Percentiles rank a stretch among this genome's conserved stretches.
These are phyloP conservation scores for Neurospora sp. DNA, from an alignment of 495 filamentous ascomycete genomes.

Conservation along the genomic window DNA sequence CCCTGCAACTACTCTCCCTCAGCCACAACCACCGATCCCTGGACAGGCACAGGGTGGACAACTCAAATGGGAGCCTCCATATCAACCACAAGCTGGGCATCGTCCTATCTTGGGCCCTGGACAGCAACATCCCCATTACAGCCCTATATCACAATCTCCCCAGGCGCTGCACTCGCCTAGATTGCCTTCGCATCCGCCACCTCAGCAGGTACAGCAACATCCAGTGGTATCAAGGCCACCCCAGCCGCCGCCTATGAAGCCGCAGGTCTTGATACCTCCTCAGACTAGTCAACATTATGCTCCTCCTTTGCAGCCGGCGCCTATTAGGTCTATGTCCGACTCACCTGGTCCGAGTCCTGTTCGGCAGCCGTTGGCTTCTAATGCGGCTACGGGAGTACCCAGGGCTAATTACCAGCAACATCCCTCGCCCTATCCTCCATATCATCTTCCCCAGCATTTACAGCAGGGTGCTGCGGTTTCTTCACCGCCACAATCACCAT, in stretches of 20 bases:
- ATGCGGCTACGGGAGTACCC: not conserved
- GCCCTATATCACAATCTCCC: constrained; percentile 7
- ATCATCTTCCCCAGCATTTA: constrained; percentile 7
- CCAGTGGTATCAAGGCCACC: constrained; percentile 13
- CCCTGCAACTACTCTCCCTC: constrained; percentile 8
- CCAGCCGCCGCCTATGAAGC: constrained; percentile 16
- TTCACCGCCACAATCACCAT: constrained; percentile 20
- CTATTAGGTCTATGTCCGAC: constrained; percentile 7
- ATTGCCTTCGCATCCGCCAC: constrained; percentile 9
- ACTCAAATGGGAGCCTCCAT: constrained; percentile 42
- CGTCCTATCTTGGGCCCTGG: not conserved
- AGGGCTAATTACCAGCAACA: constrained; percentile 10
- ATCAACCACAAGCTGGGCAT: constrained; percentile 24
- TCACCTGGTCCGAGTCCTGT: not conserved
- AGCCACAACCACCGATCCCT: not conserved
- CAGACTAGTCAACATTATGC: constrained; percentile 28
- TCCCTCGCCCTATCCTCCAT: constrained; percentile 7
- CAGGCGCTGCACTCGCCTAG: constrained; percentile 9
- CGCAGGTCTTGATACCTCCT: constrained; percentile 28
- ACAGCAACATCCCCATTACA: constrained; percentile 17
- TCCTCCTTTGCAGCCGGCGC: constrained; percentile 22
- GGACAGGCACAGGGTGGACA: constrained; percentile 6
- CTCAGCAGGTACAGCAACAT: constrained; percentile 10
- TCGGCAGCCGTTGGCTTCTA: constrained; percentile 5
- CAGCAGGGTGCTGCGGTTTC: constrained; percentile 5